phyloP scores from a whole-genome alignment of 148 eudicot species.

The Camellia granthamiana region DNA sequence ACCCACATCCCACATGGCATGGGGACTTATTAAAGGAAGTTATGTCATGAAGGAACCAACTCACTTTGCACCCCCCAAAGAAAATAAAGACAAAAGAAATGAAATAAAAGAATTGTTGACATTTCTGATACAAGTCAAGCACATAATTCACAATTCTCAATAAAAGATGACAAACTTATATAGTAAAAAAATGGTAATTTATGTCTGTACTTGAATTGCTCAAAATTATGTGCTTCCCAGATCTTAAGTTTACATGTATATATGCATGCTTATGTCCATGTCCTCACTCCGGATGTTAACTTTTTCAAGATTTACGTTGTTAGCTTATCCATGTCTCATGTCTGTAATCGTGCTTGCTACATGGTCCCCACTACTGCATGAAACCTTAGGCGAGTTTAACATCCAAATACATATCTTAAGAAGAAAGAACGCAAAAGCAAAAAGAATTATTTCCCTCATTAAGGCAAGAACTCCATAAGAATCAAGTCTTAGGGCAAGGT shows the following conservation, averaged over 20 bases:
- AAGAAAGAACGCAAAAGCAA: no score
- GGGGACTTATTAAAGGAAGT: neutral
- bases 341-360: neutral
- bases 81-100: neutral
- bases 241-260: neutral
- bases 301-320: neutral
- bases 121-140: neutral
- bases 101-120: neutral
- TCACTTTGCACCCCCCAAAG: neutral
- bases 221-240: neutral
- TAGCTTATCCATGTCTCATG: neutral
- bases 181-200: neutral
- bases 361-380: neutral
- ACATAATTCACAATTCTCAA: neutral
- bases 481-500: no score
- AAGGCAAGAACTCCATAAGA: no score
- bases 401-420: no score
- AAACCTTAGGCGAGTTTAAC: neutral
- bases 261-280: neutral
- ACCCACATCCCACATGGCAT: neutral
- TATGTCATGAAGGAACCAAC: neutral
- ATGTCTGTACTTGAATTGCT: neutral
- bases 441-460: no score
- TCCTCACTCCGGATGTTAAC: neutral
- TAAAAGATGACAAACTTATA: neutral